Conservation (phyloP, 208 protist species). For the Phytomonas sp. region DNA sequence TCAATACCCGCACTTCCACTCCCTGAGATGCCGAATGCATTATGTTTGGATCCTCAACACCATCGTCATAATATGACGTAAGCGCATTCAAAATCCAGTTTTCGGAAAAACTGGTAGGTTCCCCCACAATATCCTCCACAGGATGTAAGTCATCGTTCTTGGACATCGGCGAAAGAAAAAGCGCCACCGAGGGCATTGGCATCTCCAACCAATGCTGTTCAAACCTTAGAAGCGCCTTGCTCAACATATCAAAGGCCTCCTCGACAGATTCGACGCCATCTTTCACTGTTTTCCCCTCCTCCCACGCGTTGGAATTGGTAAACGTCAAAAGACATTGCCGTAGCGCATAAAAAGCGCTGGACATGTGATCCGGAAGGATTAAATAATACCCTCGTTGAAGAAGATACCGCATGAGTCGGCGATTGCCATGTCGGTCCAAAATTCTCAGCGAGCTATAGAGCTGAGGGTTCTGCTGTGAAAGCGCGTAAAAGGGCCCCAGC, state of each 20-base stretch:
- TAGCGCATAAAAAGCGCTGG: no score
- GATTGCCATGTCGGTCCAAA: conserved; percentile 53
- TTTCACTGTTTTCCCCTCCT: not conserved
- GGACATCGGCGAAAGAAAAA: no score
- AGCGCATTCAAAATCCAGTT: no score
- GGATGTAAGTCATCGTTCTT: no score
- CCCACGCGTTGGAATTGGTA: not conserved
- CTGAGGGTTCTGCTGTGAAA: conserved; percentile 23
- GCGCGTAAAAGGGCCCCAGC: conserved; percentile 13
- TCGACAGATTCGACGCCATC: no score
- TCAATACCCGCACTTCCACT: no score
- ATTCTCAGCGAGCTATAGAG: conserved; percentile 36
- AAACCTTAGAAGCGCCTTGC: conserved; percentile 26
- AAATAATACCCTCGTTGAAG: conserved; percentile 43
- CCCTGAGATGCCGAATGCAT: no score
- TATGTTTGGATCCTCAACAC: no score
- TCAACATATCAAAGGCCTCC: conserved; percentile 1
- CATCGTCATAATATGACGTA: no score
- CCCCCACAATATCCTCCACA: no score
- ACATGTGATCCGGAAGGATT: conserved; percentile 15
- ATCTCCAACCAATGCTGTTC: conserved; percentile 53
- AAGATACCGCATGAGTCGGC: conserved; percentile 46
- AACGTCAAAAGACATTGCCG: conserved; percentile 7
- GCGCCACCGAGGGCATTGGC: conserved; percentile 14
- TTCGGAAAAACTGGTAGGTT: no score